Percentiles rank a stretch among this genome's conserved stretches.
phyloP scores from a whole-genome alignment of 352 stramenopile genomes.

The Phytopythium oedochilum region DNA sequence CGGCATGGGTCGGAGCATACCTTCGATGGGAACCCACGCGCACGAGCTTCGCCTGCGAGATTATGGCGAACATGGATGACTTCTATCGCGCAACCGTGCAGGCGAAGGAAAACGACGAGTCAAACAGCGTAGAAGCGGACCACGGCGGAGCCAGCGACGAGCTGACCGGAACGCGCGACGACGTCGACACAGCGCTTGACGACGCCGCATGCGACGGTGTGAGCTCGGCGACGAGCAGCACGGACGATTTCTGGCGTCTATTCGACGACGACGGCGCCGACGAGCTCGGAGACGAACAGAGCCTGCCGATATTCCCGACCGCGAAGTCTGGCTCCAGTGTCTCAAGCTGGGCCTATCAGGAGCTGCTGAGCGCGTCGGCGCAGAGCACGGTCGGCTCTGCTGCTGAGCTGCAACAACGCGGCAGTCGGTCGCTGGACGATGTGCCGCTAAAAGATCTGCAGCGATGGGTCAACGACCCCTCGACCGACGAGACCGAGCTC shows the following conservation, averaged over 20 bases:
- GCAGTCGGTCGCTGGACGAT: neutral
- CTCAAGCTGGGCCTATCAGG: neutral
- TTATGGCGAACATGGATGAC: slow-evolving; percentile 10
- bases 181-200: neutral
- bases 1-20: neutral
- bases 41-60: slow-evolving; percentile 1
- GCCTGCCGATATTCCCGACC: neutral
- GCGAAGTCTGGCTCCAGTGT: neutral
- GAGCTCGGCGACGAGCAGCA: too few species aligned
- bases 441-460: neutral
- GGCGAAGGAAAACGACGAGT: neutral
- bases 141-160: neutral
- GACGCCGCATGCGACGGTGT: neutral
- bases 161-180: neutral
- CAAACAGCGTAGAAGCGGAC: neutral
- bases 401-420: neutral
- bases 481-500: neutral
- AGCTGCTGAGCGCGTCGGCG: neutral
- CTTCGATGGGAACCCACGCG: neutral
- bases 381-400: neutral
- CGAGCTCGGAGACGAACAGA: neutral
- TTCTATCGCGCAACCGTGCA: slow-evolving; percentile 1
- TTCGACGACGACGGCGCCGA: neutral
- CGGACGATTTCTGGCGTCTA: neutral
- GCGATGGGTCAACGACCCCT: neutral